phyloP scores from a whole-genome alignment of 1,284 basidiomycete genomes.

The Apiotrichum akiyoshidainum region DNA sequence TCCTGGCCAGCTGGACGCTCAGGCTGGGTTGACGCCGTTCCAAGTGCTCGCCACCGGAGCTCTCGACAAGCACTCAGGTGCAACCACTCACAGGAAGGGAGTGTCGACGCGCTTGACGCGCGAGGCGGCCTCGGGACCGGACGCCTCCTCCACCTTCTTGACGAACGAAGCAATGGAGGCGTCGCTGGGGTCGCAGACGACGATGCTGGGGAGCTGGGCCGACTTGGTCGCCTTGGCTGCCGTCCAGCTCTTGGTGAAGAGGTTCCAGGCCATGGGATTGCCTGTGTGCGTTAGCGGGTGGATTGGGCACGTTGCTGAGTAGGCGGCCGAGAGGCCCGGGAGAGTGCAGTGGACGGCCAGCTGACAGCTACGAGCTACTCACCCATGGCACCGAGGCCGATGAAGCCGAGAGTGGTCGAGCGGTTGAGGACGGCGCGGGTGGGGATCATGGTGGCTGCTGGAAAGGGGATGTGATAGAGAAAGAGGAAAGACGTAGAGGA shows the following conservation, averaged over 20 bases:
- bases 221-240: constrained; percentile 13
- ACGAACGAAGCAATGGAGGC: constrained; percentile 32
- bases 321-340: background rate
- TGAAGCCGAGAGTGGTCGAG: constrained; percentile 42
- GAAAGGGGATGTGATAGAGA: background rate
- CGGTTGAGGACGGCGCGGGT: constrained; percentile 28
- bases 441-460: constrained; percentile 28
- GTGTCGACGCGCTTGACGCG: constrained; percentile 14
- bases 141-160: constrained; percentile 5
- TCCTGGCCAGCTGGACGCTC: too few species aligned
- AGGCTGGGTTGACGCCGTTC: too few species aligned
- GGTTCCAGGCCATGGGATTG: constrained; percentile 47
- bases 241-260: constrained; percentile 43
- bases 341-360: background rate
- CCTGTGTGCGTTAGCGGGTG: constrained; percentile 22
- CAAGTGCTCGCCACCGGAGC: background rate
- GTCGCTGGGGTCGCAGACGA: constrained; percentile 46
- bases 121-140: constrained; percentile 15
- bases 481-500: background rate
- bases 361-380: constrained; percentile 1
- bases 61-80: background rate
- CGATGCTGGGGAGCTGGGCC: constrained; percentile 25
- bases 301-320: background rate
- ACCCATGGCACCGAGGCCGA: constrained; percentile 49
- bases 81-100: constrained; percentile 14